A percentile compares a stretch with the other conserved stretches of the same genome.
These are phyloP conservation scores for Cryptosporidium xiaoi DNA, from an alignment of 169 alveolate genomes.

Conservation along the genomic window DNA sequence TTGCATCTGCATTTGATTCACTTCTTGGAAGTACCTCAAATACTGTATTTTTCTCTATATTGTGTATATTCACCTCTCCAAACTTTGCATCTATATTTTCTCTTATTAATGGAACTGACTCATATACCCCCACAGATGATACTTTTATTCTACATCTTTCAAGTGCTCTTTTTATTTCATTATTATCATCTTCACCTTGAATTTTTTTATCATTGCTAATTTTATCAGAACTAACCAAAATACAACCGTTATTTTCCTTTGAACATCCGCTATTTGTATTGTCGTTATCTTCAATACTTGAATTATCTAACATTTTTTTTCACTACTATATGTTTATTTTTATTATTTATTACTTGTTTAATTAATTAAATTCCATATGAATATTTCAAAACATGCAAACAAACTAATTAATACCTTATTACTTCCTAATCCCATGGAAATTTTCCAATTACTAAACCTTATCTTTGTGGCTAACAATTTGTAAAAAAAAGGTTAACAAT, in stretches of 20 bases:
- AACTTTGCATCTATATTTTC: slow-evolving; percentile 50
- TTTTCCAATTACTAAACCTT: neutral
- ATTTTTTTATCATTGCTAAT: too few relatives aligned
- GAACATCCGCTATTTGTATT: too few relatives aligned
- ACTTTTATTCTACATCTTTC: slow-evolving; percentile 56
- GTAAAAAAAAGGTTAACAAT: too few relatives aligned
- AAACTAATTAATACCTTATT: neutral
- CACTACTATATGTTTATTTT: too few relatives aligned
- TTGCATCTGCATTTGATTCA: slow-evolving; percentile 70
- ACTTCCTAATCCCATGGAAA: neutral
- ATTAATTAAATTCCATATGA: too few relatives aligned
- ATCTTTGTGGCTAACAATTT: neutral
- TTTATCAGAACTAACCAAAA: too few relatives aligned
- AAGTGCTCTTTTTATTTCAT: slow-evolving; percentile 1
- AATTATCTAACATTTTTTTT: too few relatives aligned
- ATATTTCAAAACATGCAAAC: neutral
- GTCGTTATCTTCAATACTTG: too few relatives aligned
- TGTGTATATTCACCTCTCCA: slow-evolving; percentile 11
- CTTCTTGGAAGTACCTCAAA: slow-evolving; percentile 68
- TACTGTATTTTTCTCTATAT: neutral
- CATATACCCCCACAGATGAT: slow-evolving; percentile 56
- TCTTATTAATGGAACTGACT: slow-evolving; percentile 29
- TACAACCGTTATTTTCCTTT: too few relatives aligned
- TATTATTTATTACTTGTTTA: too few relatives aligned
- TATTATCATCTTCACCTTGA: too few relatives aligned